Evolutionary conservation across 257 asterid species (phyloP).

Genomic region (Petunia axillaris): DNA sequence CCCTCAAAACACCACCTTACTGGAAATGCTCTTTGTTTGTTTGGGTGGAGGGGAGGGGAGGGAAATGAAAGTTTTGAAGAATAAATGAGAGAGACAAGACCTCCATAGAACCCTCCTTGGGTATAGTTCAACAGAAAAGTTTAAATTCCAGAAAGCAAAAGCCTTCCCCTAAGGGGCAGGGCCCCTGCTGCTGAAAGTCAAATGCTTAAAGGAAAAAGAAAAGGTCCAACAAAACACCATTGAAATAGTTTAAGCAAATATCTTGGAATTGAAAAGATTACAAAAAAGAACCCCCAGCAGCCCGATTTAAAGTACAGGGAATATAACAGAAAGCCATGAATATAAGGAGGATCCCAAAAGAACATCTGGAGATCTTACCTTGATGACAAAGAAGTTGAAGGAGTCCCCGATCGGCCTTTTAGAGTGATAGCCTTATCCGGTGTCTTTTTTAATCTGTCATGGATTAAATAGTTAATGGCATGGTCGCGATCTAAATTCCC

Average conservation of each 20-base stretch:
- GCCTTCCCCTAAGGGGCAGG: not conserved
- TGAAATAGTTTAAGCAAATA: not conserved
- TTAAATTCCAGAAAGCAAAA: not conserved
- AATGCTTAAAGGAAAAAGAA: not conserved
- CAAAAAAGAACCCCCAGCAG: not conserved
- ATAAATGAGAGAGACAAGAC: not conserved
- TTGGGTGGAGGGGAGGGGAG: not conserved
- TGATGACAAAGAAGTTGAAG: not conserved
- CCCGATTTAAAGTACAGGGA: not conserved
- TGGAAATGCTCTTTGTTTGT: not conserved
- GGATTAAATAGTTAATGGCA: not conserved
- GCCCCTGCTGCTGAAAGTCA: not conserved
- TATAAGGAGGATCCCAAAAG: not conserved
- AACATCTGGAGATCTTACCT: slow-evolving; percentile 24
- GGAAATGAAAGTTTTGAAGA: not conserved
- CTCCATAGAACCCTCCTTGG: not conserved
- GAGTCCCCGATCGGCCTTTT: not conserved
- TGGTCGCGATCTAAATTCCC: not conserved
- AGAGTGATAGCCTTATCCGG: not conserved
- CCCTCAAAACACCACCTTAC: not conserved
- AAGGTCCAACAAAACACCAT: not conserved
- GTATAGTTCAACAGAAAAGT: not conserved
- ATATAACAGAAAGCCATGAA: not conserved
- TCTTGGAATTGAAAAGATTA: not conserved
- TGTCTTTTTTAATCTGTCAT: slow-evolving; percentile 5